Evolutionary conservation across 2,329 filamentous ascomycete species (phyloP).

Genomic region (Rutstroemia sp.): DNA sequence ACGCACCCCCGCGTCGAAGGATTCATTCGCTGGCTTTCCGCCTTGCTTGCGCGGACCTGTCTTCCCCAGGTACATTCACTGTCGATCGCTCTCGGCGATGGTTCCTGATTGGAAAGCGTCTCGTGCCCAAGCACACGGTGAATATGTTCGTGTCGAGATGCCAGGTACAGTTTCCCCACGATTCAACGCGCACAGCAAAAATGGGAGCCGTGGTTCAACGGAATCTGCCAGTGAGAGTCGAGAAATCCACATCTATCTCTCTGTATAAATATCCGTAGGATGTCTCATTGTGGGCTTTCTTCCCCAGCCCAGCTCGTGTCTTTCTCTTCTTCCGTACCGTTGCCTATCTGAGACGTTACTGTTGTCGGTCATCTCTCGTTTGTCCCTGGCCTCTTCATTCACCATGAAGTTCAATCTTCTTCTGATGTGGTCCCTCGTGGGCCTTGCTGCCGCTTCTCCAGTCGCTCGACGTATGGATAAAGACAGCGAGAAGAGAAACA

Average conservation of each 20-base stretch:
- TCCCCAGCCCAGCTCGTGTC: conserved; percentile 1
- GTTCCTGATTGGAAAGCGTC: neutral
- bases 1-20: no score
- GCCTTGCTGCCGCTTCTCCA: conserved; percentile 14
- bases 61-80: neutral
- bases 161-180: neutral
- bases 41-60: neutral
- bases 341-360: neutral
- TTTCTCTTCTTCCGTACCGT: neutral
- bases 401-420: conserved; percentile 4
- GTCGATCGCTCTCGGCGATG: neutral
- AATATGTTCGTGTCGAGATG: neutral
- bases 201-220: no score
- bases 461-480: neutral
- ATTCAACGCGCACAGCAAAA: neutral
- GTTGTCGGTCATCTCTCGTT: neutral
- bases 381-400: neutral
- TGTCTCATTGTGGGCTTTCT: neutral
- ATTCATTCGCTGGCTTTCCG: no score
- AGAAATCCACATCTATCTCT: no score
- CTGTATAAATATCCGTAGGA: neutral
- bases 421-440: conserved; percentile 8
- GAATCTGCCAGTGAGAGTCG: no score
- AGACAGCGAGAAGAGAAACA: conserved; percentile 10
- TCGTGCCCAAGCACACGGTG: neutral